Percentiles rank a stretch among this genome's conserved stretches.
Conservation (phyloP, 345 rosid genomes). For the Eucalyptus curtisii region DNA sequence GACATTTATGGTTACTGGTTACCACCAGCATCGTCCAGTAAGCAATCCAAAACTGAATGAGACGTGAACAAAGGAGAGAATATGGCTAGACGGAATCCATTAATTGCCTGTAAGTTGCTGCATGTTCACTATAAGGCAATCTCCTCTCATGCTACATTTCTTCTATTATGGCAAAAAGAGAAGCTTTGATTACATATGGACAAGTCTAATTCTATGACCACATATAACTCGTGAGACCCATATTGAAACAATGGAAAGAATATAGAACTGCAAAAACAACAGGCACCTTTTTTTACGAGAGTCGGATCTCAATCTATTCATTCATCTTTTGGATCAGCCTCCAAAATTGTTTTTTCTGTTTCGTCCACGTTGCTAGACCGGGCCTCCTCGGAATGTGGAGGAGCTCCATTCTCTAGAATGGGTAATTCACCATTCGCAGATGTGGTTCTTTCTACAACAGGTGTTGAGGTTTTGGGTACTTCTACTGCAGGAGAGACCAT, state of each 20-base stretch:
- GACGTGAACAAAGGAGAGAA: neutral
- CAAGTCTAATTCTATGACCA: neutral
- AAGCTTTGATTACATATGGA: neutral
- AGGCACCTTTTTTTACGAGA: neutral
- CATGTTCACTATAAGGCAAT: neutral
- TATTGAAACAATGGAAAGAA: neutral
- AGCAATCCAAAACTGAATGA: neutral
- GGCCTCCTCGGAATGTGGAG: slow-evolving; percentile 18
- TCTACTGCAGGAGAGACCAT: slow-evolving; percentile 37
- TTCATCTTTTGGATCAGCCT: slow-evolving; percentile 4
- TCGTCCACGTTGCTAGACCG: slow-evolving; percentile 3
- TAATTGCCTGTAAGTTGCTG: neutral
- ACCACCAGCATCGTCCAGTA: neutral
- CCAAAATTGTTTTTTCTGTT: slow-evolving; percentile 5
- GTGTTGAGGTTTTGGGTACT: slow-evolving; percentile 27
- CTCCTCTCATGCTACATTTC: neutral
- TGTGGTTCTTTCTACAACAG: slow-evolving; percentile 15
- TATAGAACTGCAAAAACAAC: neutral
- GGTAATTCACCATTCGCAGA: slow-evolving; percentile 31
- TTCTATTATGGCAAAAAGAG: neutral
- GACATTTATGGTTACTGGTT: neutral
- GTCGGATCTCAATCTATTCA: neutral
- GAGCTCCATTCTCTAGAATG: slow-evolving; percentile 33
- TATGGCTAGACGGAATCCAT: neutral
- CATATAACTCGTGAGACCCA: neutral